These are phyloP conservation scores for Chaetomium globosum DNA, from an alignment of 2,329 filamentous ascomycete genomes.

Conservation along the genomic window DNA sequence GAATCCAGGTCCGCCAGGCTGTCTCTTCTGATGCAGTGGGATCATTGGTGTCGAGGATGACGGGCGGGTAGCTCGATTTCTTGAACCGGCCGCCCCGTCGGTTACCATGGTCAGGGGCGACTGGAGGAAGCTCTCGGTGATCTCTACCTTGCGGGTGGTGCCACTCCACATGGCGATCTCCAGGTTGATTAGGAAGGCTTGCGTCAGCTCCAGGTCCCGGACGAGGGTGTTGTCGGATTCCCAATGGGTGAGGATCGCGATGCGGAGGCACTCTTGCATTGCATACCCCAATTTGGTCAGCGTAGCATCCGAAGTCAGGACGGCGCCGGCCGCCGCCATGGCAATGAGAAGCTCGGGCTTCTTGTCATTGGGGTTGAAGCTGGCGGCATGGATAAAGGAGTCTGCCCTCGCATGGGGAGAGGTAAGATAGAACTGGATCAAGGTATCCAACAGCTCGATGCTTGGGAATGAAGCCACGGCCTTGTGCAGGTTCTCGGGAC, in stretches of 20 bases:
- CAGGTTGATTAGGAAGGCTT: slow-evolving; percentile 17
- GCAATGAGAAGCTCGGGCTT: slow-evolving; percentile 16
- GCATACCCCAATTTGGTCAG: slow-evolving; percentile 15
- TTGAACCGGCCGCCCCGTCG: slow-evolving; percentile 15
- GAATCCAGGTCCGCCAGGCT: slow-evolving; percentile 10
- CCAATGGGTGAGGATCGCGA: not conserved
- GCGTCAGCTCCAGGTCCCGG: slow-evolving; percentile 9
- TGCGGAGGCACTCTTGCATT: slow-evolving; percentile 18
- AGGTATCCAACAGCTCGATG: slow-evolving; percentile 13
- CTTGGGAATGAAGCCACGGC: slow-evolving; percentile 7
- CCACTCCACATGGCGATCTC: slow-evolving; percentile 16
- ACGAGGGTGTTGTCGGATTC: slow-evolving; percentile 12
- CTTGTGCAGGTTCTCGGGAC: not conserved
- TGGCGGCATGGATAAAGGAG: slow-evolving; percentile 18
- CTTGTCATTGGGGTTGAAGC: slow-evolving; percentile 17
- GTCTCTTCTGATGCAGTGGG: not conserved
- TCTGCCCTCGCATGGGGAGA: slow-evolving; percentile 1
- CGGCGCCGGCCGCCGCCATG: slow-evolving; percentile 16
- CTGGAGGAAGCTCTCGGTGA: slow-evolving; percentile 21
- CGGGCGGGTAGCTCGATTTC: slow-evolving; percentile 11
- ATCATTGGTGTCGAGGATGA: not conserved
- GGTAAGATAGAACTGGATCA: slow-evolving; percentile 19
- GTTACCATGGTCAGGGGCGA: slow-evolving; percentile 15
- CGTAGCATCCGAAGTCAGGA: slow-evolving; percentile 4
- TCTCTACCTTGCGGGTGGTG: slow-evolving; percentile 18